phyloP scores from a whole-genome alignment of 2,329 filamentous ascomycete genomes.

The Aspergillus chevalieri region DNA sequence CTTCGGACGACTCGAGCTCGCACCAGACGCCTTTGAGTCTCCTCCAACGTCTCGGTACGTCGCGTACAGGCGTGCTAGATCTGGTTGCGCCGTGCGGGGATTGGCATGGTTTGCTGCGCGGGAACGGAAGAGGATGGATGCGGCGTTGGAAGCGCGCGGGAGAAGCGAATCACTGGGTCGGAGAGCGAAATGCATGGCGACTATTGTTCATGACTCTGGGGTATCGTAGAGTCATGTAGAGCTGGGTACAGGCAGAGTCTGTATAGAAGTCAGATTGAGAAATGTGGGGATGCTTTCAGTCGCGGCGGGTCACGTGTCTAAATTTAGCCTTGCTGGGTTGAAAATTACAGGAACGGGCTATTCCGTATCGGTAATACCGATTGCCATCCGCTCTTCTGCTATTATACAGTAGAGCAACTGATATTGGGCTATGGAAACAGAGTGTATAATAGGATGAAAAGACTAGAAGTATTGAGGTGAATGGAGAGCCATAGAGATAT shows the following conservation, averaged over 20 bases:
- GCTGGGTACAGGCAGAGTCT: conserved; percentile 1
- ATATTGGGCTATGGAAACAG: no score
- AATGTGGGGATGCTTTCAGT: neutral
- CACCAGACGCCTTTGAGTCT: conserved; percentile 23
- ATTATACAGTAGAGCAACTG: no score
- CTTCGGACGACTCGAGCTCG: conserved; percentile 33
- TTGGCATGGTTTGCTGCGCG: conserved; percentile 12
- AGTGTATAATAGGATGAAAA: no score
- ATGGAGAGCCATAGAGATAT: no score
- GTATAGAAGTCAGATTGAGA: no score
- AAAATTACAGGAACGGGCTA: conserved; percentile 12
- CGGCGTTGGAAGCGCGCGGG: conserved; percentile 9
- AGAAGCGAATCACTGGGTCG: conserved; percentile 18
- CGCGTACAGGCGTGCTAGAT: conserved; percentile 48
- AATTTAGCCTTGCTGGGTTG: conserved; percentile 1
- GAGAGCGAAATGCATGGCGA: conserved; percentile 19
- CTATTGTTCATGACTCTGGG: conserved; percentile 11
- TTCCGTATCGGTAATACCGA: conserved; percentile 15
- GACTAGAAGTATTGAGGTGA: no score
- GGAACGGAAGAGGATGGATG: conserved; percentile 21
- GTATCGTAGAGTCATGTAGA: conserved; percentile 7
- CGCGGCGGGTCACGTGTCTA: conserved; percentile 15
- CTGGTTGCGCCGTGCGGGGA: conserved; percentile 23
- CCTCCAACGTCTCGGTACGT: conserved; percentile 48
- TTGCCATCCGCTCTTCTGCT: no score